Base-by-base conservation (phyloP, 805 yeast genomes). In the Candida suzukii region DNA sequence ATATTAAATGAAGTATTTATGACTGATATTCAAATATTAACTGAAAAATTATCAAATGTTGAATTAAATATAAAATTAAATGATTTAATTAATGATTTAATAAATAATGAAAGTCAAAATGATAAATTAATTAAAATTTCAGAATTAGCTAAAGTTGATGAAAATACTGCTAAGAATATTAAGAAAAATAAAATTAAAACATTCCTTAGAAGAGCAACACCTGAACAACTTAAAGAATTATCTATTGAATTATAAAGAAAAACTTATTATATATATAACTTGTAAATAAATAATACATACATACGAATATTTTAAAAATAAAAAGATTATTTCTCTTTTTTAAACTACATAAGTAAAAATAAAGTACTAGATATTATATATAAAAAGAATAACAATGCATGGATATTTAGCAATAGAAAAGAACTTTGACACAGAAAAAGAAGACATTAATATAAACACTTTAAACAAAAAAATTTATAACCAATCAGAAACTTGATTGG, bases 171-270 rank as follows among this genome's bases (percentile, higher is more conserved):
- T 56, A 66, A 65, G 39, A 70, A 71, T 58, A 76, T 80, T 19
- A 78, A 71, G 56, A 86, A 84, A 67, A 88, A 88, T 60, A 61
- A 86, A 36, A 60, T 85, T 51, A 73, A 88, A 57, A 85, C 83
- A 61, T 80, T 72, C 57, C 42, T 63, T 13, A 54, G 55, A 20
- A 44, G 42, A 18, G 44, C 60, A 3, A 44, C 63, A 8, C 22
- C 21, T n/a, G 58, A 51, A 13, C 61, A 58, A 41, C 51, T 61
- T 37, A 27, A 37, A 18, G 37, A 45, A 27, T 46, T 57, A 41
- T 62, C 64, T 27, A 46, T 58, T 30, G 21, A 34, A n/a, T n/a
- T n/a, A n/a, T n/a, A n/a, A n/a, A n/a, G n/a, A n/a, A n/a, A n/a
- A n/a, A n/a, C n/a, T n/a, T n/a, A n/a, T n/a, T n/a, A n/a, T n/a